Percentiles rank a stretch among this genome's conserved stretches.
These are phyloP conservation scores for Arctostaphylos glauca DNA, from an alignment of 148 eudicot genomes.

Conservation along the genomic window DNA sequence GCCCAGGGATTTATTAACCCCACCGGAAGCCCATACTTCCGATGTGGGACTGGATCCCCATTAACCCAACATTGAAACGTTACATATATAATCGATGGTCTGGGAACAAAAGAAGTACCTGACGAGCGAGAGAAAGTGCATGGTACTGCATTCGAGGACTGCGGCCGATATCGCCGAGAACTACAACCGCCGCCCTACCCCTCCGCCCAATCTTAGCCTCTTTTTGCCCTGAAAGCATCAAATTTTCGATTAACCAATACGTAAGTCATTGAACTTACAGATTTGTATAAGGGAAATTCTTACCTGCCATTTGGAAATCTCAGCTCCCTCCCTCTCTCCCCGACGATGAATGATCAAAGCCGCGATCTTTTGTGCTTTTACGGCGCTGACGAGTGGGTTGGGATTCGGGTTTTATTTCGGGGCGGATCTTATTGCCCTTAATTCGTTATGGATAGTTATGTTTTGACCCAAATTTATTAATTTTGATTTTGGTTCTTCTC, in stretches of 20 bases:
- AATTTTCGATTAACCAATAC: background rate
- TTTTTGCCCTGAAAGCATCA: constrained; percentile 18
- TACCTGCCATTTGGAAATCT: background rate
- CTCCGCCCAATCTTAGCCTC: constrained; percentile 44
- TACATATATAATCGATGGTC: too few relatives aligned
- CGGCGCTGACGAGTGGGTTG: too few relatives aligned
- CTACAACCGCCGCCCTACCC: constrained; percentile 83
- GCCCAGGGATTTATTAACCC: too few relatives aligned
- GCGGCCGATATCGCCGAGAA: constrained; percentile 93
- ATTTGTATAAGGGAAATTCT: background rate
- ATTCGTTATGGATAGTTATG: too few relatives aligned
- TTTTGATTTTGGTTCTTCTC: too few relatives aligned
- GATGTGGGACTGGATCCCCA: too few relatives aligned
- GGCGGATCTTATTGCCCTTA: too few relatives aligned
- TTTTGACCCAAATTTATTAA: too few relatives aligned
- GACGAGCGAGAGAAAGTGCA: constrained; percentile 88
- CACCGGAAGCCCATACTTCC: too few relatives aligned
- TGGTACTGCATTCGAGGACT: constrained; percentile 99
- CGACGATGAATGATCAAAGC: background rate
- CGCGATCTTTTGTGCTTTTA: background rate
- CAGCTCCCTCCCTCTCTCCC: background rate
- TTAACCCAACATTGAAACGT: too few relatives aligned
- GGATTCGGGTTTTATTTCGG: too few relatives aligned
- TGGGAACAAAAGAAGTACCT: constrained; percentile 31
- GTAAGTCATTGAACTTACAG: background rate